Evolutionary conservation across 2,329 filamentous ascomycete genomes (phyloP).

Genomic region (Chaetomium strumarium): DNA sequence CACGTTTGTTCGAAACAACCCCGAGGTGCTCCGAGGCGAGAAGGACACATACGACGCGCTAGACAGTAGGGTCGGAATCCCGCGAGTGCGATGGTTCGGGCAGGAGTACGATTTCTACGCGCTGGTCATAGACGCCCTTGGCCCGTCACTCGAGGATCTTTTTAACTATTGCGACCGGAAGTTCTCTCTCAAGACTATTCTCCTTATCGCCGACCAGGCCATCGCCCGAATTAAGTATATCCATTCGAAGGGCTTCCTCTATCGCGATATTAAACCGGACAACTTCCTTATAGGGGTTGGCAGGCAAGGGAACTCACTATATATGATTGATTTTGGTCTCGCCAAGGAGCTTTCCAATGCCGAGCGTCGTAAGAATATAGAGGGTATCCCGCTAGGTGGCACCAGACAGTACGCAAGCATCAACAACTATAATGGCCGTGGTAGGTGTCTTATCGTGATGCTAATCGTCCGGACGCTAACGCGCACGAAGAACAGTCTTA

Average conservation of each 20-base stretch:
- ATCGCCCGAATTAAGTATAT: conserved; percentile 99
- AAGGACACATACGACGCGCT: too few species aligned
- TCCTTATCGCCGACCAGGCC: conserved; percentile 91
- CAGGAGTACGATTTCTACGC: too few species aligned
- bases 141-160: too few species aligned
- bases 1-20: too few species aligned
- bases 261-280: conserved; percentile 98
- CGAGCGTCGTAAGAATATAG: conserved; percentile 65
- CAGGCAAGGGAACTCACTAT: conserved; percentile 97
- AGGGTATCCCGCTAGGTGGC: conserved; percentile 78
- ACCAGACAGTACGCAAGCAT: conserved; percentile 96
- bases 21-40: too few species aligned
- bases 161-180: conserved; percentile 99
- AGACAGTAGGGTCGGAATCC: too few species aligned
- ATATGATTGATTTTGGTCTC: conserved; percentile 96
- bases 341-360: conserved; percentile 99
- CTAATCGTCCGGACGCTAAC: conserved; percentile 25
- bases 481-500: conserved; percentile 66
- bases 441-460: conserved; percentile 42
- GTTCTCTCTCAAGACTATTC: conserved; percentile 94
- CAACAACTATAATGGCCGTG: conserved; percentile 93
- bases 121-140: too few species aligned
- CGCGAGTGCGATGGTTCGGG: too few species aligned
- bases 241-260: conserved; percentile 97
- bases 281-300: conserved; percentile 99